Percentiles rank a stretch among this genome's conserved stretches.
Conservation (phyloP, 164 flowering plant species). For the Vitis cinerea region DNA sequence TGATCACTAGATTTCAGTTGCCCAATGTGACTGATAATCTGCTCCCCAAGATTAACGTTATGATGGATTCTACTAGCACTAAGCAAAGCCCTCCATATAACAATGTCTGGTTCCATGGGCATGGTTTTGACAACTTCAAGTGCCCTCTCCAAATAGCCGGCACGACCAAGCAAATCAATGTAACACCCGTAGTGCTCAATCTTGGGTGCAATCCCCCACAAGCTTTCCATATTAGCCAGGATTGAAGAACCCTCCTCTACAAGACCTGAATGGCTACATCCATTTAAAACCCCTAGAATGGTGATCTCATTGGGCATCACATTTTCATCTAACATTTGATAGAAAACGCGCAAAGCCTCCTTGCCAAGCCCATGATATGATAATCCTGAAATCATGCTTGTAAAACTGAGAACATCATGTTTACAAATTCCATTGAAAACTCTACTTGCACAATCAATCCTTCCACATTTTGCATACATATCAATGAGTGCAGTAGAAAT, state of each 20-base stretch:
- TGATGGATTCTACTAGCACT: conserved; percentile 50
- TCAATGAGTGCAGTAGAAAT: conserved; percentile 54
- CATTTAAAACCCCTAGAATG: conserved; percentile 48
- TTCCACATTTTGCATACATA: conserved; percentile 71
- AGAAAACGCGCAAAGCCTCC: conserved; percentile 41
- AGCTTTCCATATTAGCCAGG: conserved; percentile 37
- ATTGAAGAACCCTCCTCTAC: conserved; percentile 44
- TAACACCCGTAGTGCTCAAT: conserved; percentile 54
- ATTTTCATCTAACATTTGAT: conserved; percentile 34
- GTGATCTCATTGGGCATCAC: conserved; percentile 44
- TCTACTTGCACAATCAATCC: conserved; percentile 29
- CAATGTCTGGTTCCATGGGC: conserved; percentile 48
- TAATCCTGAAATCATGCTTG: conserved; percentile 48
- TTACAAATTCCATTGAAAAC: conserved; percentile 26
- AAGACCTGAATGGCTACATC: conserved; percentile 59
- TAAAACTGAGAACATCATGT: conserved; percentile 39
- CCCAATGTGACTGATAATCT: conserved; percentile 26
- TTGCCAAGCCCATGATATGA: conserved; percentile 46
- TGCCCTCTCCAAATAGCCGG: conserved; percentile 44
- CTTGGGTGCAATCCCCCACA: conserved; percentile 44
- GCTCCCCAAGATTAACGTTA: conserved; percentile 34
- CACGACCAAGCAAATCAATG: conserved; percentile 53
- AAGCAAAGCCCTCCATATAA: conserved; percentile 57
- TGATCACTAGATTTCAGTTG: conserved; percentile 18
- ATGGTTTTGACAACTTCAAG: conserved; percentile 37